Evolutionary conservation across 441 rosid genomes (phyloP), one percentile per base, ranked within the genome.

Genomic region (Pelargonium cotyledonis): DNA sequence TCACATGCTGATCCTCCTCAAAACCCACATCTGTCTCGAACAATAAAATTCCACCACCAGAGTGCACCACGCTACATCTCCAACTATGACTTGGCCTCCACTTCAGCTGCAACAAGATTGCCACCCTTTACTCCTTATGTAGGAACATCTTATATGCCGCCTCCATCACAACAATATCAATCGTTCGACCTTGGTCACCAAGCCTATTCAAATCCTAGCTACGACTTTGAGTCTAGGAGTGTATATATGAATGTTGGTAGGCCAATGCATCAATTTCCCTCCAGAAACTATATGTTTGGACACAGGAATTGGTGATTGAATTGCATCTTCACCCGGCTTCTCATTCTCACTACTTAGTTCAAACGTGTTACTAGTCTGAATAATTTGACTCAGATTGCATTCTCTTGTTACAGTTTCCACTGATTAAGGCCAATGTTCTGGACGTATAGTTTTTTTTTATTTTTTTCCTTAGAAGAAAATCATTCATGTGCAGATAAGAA

Each of bases 61-160:
- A 73, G 61, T 47, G 63, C 72, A 26, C 76, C 76, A 31, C 70
- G 74, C 66, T 57, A 31, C n/a, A 58, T 66, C 8, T 8, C 68
- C 12, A 11, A 69, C 15, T 65, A 71, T 76, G 69, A 68, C n/a
- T 58, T 53, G 76, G 78, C 73, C 72, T 69, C 78, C 67, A 31
- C 75, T 58, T 79, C 82, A 63, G 73, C 72, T 44, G 61, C 60
- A 77, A 41, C 47, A 66, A 79, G 80, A 78, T 74, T 70, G 23
- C 70, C 79, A 31, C 75, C 64, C 68, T 76, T 70, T 8, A 75
- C 78, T 66, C 71, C 68, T 46, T 67, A 26, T 65, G 63, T 44
- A 68, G 69, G 35, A 68, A 44, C 69, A 46, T 26, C 26, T 5
- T 3, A 47, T 11, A 29, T 53, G 60, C 70, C 73, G 75, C 73